These are phyloP conservation scores for Mycena sanguinolenta DNA, from an alignment of 768 basidiomycete species.

Conservation along the genomic window DNA sequence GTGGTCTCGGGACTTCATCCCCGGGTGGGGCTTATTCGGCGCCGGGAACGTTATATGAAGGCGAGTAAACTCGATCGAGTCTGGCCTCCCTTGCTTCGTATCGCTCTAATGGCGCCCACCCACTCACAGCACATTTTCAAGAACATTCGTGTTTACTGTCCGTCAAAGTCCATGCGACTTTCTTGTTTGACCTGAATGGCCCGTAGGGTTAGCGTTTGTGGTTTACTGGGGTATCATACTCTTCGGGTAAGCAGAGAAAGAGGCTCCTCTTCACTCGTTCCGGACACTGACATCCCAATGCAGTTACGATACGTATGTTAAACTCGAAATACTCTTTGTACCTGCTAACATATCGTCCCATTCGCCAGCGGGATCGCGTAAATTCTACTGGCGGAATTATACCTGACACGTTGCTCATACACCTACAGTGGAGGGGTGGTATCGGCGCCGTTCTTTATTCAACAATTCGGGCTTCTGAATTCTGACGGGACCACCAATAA, in stretches of 20 bases:
- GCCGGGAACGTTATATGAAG: not conserved
- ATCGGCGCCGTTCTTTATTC: constrained; percentile 68
- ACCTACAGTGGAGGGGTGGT: constrained; percentile 77
- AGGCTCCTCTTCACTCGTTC: not conserved
- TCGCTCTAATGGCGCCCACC: constrained; percentile 16
- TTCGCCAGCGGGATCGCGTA: constrained; percentile 44
- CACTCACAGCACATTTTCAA: constrained; percentile 51
- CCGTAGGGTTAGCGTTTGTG: constrained; percentile 76
- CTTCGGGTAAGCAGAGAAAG: constrained; percentile 60
- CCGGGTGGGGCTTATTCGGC: not conserved
- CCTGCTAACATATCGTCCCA: not conserved
- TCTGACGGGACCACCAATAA: constrained; percentile 57
- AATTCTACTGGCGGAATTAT: constrained; percentile 44
- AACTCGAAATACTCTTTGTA: not conserved
- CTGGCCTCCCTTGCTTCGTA: constrained; percentile 5
- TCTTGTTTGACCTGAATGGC: not conserved
- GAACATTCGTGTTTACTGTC: constrained; percentile 79
- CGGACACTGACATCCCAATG: not conserved
- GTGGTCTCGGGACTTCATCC: not conserved
- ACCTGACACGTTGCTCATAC: constrained; percentile 8
- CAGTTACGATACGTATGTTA: constrained; percentile 77
- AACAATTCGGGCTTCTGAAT: constrained; percentile 71
- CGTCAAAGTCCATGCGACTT: constrained; percentile 35
- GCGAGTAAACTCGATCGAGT: constrained; percentile 2
- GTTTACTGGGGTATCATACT: constrained; percentile 86